Evolutionary conservation across 2,329 filamentous ascomycete genomes (phyloP).

Genomic region (Fusarium luffae): DNA sequence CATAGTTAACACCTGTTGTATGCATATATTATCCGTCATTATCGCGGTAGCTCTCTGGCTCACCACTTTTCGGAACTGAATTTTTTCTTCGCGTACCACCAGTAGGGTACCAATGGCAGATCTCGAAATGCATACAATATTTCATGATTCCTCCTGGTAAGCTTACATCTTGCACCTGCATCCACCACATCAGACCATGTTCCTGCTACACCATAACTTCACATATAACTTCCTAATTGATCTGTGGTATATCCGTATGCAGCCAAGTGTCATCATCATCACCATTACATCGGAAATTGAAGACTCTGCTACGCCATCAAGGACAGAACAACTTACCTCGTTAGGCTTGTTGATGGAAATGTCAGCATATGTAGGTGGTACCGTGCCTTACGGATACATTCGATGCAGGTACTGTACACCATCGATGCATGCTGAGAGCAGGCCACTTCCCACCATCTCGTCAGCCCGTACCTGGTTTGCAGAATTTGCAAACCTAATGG

Average conservation of each 20-base stretch:
- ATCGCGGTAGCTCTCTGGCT: constrained; percentile 8
- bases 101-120: constrained; percentile 12
- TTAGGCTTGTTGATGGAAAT: not conserved
- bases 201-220: constrained; percentile 6
- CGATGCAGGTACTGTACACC: constrained; percentile 19
- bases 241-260: constrained; percentile 8
- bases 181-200: constrained; percentile 19
- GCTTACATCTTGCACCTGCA: constrained; percentile 22
- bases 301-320: constrained; percentile 5
- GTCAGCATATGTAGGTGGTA: constrained; percentile 5
- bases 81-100: not conserved
- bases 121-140: constrained; percentile 19
- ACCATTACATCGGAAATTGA: not conserved
- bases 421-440: constrained; percentile 4
- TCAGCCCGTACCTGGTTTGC: constrained; percentile 16
- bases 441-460: constrained; percentile 7
- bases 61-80: constrained; percentile 3
- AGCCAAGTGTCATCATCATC: not conserved
- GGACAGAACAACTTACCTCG: not conserved
- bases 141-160: constrained; percentile 10
- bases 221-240: not conserved
- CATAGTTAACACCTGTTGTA: constrained; percentile 6
- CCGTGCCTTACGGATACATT: constrained; percentile 12
- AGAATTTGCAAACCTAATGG: constrained; percentile 19
- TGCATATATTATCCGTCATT: constrained; percentile 3